phyloP scores from a whole-genome alignment of 495 filamentous ascomycete genomes.

The Rhypophila decipiens region DNA sequence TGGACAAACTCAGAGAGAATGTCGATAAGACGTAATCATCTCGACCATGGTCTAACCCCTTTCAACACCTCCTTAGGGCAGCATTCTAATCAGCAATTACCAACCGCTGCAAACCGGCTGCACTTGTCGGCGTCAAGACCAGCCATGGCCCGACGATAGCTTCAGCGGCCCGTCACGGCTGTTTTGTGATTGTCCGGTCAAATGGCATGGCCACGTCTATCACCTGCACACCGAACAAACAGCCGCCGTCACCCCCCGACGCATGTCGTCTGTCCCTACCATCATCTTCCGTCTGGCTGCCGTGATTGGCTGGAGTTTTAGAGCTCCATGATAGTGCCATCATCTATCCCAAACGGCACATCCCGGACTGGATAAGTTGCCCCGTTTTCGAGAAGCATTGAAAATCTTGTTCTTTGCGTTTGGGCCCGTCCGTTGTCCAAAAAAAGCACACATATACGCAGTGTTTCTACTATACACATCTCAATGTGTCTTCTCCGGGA shows the following conservation, averaged over 20 bases:
- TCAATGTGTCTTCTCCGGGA: too few species aligned
- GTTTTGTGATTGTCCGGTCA: slow-evolving; percentile 14
- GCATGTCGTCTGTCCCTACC: neutral
- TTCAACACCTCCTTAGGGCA: too few species aligned
- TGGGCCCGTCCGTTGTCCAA: neutral
- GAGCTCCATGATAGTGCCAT: slow-evolving; percentile 1
- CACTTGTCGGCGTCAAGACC: neutral
- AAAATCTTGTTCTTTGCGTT: slow-evolving; percentile 1
- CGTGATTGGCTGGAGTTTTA: slow-evolving; percentile 1
- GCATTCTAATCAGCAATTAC: too few species aligned
- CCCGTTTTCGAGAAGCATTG: slow-evolving; percentile 9
- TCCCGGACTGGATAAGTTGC: neutral
- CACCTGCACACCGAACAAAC: neutral
- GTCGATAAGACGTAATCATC: too few species aligned
- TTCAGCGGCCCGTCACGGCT: slow-evolving; percentile 18
- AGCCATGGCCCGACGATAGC: slow-evolving; percentile 7
- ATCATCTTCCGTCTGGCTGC: neutral
- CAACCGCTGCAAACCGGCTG: too few species aligned
- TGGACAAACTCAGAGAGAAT: too few species aligned
- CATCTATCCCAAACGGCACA: slow-evolving; percentile 17
- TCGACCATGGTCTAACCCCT: too few species aligned
- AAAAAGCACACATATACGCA: slow-evolving; percentile 4
- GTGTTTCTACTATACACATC: too few species aligned
- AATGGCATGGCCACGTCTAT: slow-evolving; percentile 8
- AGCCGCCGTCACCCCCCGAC: neutral